phyloP scores from a whole-genome alignment of 176 grass and related monocot genomes.

The Oropetium thomaeum region DNA sequence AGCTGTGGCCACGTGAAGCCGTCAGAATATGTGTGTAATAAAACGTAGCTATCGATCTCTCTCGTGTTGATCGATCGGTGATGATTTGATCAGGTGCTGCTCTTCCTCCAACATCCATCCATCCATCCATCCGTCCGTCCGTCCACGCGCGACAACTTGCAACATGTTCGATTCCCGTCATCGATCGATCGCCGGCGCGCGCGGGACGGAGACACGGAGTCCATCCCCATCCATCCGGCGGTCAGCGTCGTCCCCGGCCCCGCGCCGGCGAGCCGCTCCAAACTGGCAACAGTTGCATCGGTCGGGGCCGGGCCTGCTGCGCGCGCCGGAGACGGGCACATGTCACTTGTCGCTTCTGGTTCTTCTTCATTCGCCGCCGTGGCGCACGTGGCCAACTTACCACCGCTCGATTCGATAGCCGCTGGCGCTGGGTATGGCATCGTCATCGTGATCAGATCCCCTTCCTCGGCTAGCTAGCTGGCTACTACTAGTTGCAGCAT shows the following conservation, averaged over 20 bases:
- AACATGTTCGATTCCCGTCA: conserved; percentile 10
- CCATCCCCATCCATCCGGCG: conserved; percentile 5
- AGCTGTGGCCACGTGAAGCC: not conserved
- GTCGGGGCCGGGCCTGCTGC: not conserved
- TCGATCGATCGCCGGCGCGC: too few relatives aligned
- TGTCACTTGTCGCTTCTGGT: conserved; percentile 18
- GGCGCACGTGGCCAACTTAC: not conserved
- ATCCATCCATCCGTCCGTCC: too few relatives aligned
- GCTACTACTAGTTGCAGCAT: not conserved
- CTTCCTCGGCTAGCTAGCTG: not conserved
- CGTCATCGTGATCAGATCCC: not conserved
- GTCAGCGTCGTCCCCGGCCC: conserved; percentile 11
- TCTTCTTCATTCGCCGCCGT: not conserved
- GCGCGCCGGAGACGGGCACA: not conserved
- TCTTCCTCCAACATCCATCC: too few relatives aligned
- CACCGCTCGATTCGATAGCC: not conserved
- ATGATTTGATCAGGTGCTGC: not conserved
- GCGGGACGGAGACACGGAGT: not conserved
- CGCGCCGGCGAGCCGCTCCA: conserved; percentile 18
- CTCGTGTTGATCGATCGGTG: too few relatives aligned
- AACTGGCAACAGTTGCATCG: conserved; percentile 21
- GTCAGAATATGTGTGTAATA: too few relatives aligned
- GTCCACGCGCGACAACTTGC: not conserved
- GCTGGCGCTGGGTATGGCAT: not conserved
- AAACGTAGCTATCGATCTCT: not conserved